A percentile compares a stretch with the other conserved stretches of the same genome.
These are phyloP conservation scores for Tirmania nivea DNA, from an alignment of 495 filamentous ascomycete species.

Conservation along the genomic window DNA sequence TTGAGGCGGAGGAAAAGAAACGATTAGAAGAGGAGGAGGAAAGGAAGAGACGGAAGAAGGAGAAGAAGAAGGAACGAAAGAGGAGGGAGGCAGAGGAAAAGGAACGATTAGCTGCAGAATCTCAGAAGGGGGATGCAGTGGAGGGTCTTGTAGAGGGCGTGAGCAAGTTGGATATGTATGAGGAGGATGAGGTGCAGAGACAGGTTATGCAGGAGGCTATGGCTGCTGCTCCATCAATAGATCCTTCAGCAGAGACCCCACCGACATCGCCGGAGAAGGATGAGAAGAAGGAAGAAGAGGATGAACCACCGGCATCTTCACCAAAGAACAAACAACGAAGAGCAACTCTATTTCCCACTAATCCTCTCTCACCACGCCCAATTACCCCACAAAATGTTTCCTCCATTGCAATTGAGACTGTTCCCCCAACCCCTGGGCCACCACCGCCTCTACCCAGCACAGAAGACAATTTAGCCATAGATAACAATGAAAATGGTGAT, in stretches of 20 bases:
- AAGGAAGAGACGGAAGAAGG: slow-evolving; percentile 24
- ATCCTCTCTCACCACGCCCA: too few species aligned
- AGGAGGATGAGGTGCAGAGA: neutral
- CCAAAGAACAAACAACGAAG: too few species aligned
- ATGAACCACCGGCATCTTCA: too few species aligned
- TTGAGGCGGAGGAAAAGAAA: neutral
- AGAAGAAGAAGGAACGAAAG: slow-evolving; percentile 34
- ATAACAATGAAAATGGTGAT: neutral
- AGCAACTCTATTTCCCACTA: too few species aligned
- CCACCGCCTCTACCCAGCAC: neutral
- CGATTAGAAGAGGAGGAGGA: slow-evolving; percentile 10
- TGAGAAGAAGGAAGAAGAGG: neutral
- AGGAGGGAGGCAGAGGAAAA: slow-evolving; percentile 23
- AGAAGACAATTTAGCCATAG: neutral
- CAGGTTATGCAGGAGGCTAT: neutral
- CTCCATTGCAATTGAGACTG: too few species aligned
- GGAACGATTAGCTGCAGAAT: slow-evolving; percentile 23
- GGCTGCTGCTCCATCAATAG: too few species aligned
- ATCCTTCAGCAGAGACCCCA: too few species aligned
- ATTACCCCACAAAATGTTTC: too few species aligned
- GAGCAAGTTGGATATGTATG: neutral
- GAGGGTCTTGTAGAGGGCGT: slow-evolving; percentile 8
- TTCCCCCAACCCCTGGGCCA: too few species aligned
- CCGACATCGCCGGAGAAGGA: neutral
- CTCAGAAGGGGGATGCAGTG: slow-evolving; percentile 26